Percentiles rank a stretch among this genome's conserved stretches.
Conservation (phyloP, 1,139 yeast genomes). For the Zygosaccharomyces sapae region DNA sequence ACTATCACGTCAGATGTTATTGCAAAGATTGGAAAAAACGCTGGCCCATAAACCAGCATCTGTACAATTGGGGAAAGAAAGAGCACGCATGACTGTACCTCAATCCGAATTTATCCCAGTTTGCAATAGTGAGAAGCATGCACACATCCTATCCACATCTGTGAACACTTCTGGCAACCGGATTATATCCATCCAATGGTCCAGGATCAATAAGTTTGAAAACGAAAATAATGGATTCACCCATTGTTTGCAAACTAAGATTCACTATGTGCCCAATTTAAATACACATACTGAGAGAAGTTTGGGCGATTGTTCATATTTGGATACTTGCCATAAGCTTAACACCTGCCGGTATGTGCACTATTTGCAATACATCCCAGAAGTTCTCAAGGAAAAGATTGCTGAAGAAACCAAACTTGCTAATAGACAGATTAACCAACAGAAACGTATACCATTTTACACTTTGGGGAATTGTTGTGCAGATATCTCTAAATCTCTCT, state of each 20-base stretch:
- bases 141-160: conserved; percentile 27
- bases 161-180: conserved; percentile 32
- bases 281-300: conserved; percentile 56
- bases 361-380: conserved; percentile 61
- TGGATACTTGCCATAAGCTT: conserved; percentile 89
- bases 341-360: conserved; percentile 78
- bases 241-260: conserved; percentile 46
- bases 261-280: conserved; percentile 62
- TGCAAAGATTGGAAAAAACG: conserved; percentile 17
- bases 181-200: conserved; percentile 28
- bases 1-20: conserved; percentile 2
- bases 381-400: conserved; percentile 16
- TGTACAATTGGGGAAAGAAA: conserved; percentile 41
- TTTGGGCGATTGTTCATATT: conserved; percentile 87
- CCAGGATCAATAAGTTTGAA: conserved; percentile 26
- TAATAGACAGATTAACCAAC: conserved; percentile 34
- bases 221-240: conserved; percentile 31
- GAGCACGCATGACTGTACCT: conserved; percentile 40
- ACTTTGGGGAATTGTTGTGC: conserved; percentile 54
- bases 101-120: conserved; percentile 48
- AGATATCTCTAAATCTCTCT: conserved; percentile 29
- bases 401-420: conserved; percentile 23
- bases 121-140: conserved; percentile 50
- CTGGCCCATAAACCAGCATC: conserved; percentile 29
- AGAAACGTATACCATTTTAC: conserved; percentile 42